Base-by-base conservation (phyloP, 2,329 filamentous ascomycete genomes). In the Paraphoma sp. region DNA sequence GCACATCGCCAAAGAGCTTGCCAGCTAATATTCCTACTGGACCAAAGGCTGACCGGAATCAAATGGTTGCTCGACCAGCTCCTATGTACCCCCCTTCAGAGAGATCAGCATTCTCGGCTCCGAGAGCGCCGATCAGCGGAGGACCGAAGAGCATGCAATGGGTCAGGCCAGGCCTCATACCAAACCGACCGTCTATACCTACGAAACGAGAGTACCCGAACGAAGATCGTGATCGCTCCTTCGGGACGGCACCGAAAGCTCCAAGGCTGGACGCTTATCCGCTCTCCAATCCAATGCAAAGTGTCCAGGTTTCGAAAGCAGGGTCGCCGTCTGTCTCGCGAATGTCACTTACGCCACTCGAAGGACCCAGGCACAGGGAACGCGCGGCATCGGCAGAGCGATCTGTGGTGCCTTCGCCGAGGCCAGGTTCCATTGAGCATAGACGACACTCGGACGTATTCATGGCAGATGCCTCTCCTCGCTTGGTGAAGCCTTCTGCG, bases 121-220 rank as follows among this genome's bases (percentile, higher is more conserved):
- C 70, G 11, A 67, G 74, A 54, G 69, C 70, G 45, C 72, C 76
- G 14, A 69, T 75, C 56, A 72, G 67, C 18, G 66, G 67, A 12
- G 66, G 67, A 8, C 70, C 69, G 8, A 76, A 75, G 46, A 78
- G 73, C 36, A 71, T 71, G 57, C 79, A 81, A 65, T 81, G 78
- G 78, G 75, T 78, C 28, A 69, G 78, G 28, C 79, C 79, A 51
- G 78, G 76, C 31, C 67, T 76, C 6, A 64, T 74, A 33, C 65
- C 74, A 3, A 62, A 68, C 54, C 68, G 72, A 31, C 46, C 70
- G 45, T 70, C 66, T 6, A 64, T 82, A 4, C 80, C 80, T 11
- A 76, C 75, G 0, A 83, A 83, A 61, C 73, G 81, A 30, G 81
- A 83, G 55, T 70, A 72, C 33, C 71, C 74, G 17, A 71, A 68